These are phyloP conservation scores for Trichocladium antarcticum DNA, from an alignment of 495 filamentous ascomycete genomes.

Conservation along the genomic window DNA sequence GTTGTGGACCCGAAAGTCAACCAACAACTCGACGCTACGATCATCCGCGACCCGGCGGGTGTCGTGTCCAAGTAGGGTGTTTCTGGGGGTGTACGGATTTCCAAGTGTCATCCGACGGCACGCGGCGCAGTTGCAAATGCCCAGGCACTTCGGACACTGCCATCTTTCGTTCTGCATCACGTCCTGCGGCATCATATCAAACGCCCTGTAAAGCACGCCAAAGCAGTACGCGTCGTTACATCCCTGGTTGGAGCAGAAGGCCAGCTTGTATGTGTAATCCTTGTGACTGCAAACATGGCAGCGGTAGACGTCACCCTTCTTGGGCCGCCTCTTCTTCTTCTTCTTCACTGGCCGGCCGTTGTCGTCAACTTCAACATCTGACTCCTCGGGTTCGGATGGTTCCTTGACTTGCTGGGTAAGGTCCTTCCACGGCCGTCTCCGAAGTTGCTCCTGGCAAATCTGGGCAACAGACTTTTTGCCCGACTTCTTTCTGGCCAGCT, in stretches of 20 bases:
- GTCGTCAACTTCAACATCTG: slow-evolving; percentile 41
- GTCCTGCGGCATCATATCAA: slow-evolving; percentile 70
- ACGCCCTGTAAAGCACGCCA: slow-evolving; percentile 76
- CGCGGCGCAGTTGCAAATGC: slow-evolving; percentile 70
- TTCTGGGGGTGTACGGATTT: slow-evolving; percentile 66
- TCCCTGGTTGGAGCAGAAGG: slow-evolving; percentile 50
- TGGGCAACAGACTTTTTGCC: slow-evolving; percentile 71
- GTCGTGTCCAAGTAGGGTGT: slow-evolving; percentile 76
- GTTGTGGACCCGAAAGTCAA: slow-evolving; percentile 78
- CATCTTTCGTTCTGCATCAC: slow-evolving; percentile 69
- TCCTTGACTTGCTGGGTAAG: slow-evolving; percentile 34
- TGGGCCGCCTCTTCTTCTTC: slow-evolving; percentile 30
- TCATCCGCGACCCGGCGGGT: slow-evolving; percentile 80
- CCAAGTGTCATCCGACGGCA: slow-evolving; percentile 46
- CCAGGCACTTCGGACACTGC: slow-evolving; percentile 76
- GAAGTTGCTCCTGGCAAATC: slow-evolving; percentile 80
- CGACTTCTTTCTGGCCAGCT: slow-evolving; percentile 48
- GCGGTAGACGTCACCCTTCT: slow-evolving; percentile 37
- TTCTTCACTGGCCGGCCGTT: slow-evolving; percentile 40
- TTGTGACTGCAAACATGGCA: slow-evolving; percentile 76
- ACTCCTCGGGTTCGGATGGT: slow-evolving; percentile 10
- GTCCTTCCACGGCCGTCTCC: slow-evolving; percentile 53
- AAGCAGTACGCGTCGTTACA: slow-evolving; percentile 76
- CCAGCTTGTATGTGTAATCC: slow-evolving; percentile 71
- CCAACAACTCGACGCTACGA: slow-evolving; percentile 73